Conservation (phyloP, 192 early-diverging fungal genomes). For the Chytriomyces sp. region DNA sequence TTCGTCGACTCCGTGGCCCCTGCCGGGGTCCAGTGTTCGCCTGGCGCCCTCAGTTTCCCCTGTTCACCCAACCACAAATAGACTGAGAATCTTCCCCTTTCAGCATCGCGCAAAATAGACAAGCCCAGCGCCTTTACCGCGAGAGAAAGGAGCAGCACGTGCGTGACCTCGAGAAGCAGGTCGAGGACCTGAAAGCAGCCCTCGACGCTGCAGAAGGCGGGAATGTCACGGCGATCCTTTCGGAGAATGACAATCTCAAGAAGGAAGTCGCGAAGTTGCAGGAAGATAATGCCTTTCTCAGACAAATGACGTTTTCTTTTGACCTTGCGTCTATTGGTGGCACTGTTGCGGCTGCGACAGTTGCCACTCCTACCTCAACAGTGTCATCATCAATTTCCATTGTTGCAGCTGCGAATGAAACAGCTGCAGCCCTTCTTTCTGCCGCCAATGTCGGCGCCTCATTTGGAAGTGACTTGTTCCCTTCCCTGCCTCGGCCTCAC, state of each 20-base stretch:
- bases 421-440: not conserved
- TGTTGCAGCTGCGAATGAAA: no score
- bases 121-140: slow-evolving; percentile 6
- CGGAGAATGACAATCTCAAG: not conserved
- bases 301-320: slow-evolving; percentile 25
- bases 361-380: not conserved
- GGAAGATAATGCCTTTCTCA: slow-evolving; percentile 1
- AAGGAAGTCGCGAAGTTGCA: slow-evolving; percentile 7
- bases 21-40: no score
- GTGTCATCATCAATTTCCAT: not conserved
- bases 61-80: no score
- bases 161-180: slow-evolving; percentile 1
- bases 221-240: no score
- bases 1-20: no score
- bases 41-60: no score
- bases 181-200: slow-evolving; percentile 8
- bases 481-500: not conserved
- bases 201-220: not conserved
- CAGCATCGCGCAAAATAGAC: not conserved
- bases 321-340: slow-evolving; percentile 11
- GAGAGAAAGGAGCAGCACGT: slow-evolving; percentile 53
- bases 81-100: not conserved
- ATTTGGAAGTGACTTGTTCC: not conserved
- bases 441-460: not conserved
- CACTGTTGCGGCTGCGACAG: not conserved